A percentile compares a stretch with the other conserved stretches of the same genome.
phyloP scores from a whole-genome alignment of 2,329 filamentous ascomycete species.

The Domatiomyces catenatus region DNA sequence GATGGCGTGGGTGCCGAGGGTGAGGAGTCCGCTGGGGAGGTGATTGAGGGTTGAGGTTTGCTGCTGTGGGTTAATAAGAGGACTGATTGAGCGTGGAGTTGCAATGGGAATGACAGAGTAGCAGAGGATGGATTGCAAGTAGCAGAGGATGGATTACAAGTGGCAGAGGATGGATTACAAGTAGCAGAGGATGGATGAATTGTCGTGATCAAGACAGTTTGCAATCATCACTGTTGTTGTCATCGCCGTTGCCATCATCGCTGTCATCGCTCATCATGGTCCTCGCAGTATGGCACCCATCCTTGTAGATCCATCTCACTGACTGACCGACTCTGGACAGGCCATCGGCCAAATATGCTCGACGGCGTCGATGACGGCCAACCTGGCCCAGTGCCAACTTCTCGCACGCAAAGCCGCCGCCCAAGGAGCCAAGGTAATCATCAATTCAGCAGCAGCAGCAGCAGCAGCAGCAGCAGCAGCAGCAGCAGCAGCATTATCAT shows the following conservation, averaged over 20 bases:
- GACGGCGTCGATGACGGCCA: constrained; percentile 60
- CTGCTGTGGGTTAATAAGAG: background rate
- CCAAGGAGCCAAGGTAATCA: constrained; percentile 58
- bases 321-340: constrained; percentile 30
- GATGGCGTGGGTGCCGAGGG: constrained; percentile 59
- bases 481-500: too few species aligned
- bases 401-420: constrained; percentile 58
- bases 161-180: too few species aligned
- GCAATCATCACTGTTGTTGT: background rate
- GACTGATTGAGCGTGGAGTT: background rate
- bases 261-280: background rate
- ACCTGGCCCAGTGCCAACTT: constrained; percentile 60
- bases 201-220: too few species aligned
- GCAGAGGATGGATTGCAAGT: too few species aligned
- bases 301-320: too few species aligned
- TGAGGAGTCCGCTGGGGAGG: constrained; percentile 50
- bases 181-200: too few species aligned
- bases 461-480: too few species aligned
- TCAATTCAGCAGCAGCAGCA: too few species aligned
- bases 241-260: too few species aligned
- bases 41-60: background rate
- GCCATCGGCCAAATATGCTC: constrained; percentile 84
- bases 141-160: too few species aligned
- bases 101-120: background rate
- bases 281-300: too few species aligned